A percentile compares a stretch with the other conserved stretches of the same genome.
These are phyloP conservation scores for Cudoniella acicularis DNA, from an alignment of 495 filamentous ascomycete species.

Conservation along the genomic window DNA sequence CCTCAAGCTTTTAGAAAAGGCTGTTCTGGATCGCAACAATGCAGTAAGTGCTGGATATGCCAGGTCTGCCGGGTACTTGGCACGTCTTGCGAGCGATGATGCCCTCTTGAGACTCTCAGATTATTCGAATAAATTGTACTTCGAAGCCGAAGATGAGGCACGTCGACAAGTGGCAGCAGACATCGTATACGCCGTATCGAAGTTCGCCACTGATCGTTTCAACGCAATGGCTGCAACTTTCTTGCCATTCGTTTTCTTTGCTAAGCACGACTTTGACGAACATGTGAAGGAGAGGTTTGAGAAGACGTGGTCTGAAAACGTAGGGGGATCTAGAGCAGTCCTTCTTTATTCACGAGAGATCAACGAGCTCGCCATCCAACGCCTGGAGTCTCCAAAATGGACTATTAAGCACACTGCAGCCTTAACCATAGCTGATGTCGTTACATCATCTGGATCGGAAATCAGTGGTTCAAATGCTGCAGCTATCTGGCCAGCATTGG, in stretches of 20 bases:
- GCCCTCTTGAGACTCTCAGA: conserved; percentile 62
- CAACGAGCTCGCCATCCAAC: conserved; percentile 55
- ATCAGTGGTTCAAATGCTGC: conserved; percentile 53
- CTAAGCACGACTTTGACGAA: conserved; percentile 77
- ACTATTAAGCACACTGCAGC: conserved; percentile 84
- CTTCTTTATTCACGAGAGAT: conserved; percentile 84
- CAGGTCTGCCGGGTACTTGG: conserved; percentile 77
- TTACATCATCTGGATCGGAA: conserved; percentile 49
- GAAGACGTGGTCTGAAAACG: conserved; percentile 85
- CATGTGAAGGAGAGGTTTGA: conserved; percentile 70
- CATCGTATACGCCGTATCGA: conserved; percentile 72
- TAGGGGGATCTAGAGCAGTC: conserved; percentile 77
- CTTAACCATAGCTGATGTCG: conserved; percentile 70
- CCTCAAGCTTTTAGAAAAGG: conserved; percentile 70
- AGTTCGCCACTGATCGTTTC: conserved; percentile 86
- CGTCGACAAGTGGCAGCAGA: conserved; percentile 74
- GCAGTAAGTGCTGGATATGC: conserved; percentile 86
- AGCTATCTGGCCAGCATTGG: conserved; percentile 74
- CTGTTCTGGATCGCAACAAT: conserved; percentile 84
- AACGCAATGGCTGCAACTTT: conserved; percentile 67
- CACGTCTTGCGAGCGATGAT: conserved; percentile 68
- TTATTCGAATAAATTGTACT: conserved; percentile 69
- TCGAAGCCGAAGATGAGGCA: conserved; percentile 70
- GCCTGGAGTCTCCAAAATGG: conserved; percentile 79
- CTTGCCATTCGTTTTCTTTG: conserved; percentile 83